Evolutionary conservation across 208 protist genomes (phyloP).

Genomic region (Trypanosoma boissoni): DNA sequence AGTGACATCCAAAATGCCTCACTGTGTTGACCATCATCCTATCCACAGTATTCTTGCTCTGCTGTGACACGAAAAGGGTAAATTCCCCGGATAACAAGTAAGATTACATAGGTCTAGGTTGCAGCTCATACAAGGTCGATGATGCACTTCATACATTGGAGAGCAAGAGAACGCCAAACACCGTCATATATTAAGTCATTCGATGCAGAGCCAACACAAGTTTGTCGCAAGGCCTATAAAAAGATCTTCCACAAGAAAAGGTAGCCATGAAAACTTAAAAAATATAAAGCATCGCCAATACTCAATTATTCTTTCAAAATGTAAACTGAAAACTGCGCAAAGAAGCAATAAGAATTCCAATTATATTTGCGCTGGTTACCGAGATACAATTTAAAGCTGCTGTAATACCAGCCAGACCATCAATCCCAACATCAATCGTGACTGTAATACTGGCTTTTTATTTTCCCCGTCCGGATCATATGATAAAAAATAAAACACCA

Average conservation of each 20-base stretch:
- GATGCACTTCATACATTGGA: slow-evolving; percentile 19
- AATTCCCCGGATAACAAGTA: slow-evolving; percentile 17
- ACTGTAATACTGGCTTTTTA: slow-evolving; percentile 18
- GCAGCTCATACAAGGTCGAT: slow-evolving; percentile 9
- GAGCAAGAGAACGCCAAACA: slow-evolving; percentile 17
- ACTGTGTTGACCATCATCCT: slow-evolving; percentile 15
- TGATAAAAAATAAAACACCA: slow-evolving; percentile 28
- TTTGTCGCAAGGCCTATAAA: slow-evolving; percentile 38
- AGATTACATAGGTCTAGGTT: slow-evolving; percentile 21
- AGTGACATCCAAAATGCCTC: slow-evolving; percentile 9
- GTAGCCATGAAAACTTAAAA: slow-evolving; percentile 50
- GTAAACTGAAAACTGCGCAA: slow-evolving; percentile 25
- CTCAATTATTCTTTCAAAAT: slow-evolving; percentile 41
- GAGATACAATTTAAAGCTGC: slow-evolving; percentile 58
- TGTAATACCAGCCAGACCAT: slow-evolving; percentile 61
- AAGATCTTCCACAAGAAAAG: slow-evolving; percentile 44
- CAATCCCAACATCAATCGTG: slow-evolving; percentile 53
- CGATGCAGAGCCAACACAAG: background rate
- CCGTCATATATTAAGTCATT: slow-evolving; percentile 43
- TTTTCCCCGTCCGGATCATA: slow-evolving; percentile 10
- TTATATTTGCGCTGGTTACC: slow-evolving; percentile 30
- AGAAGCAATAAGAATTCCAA: slow-evolving; percentile 38
- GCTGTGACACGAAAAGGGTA: slow-evolving; percentile 17
- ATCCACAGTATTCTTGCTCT: slow-evolving; percentile 8
- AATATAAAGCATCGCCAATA: slow-evolving; percentile 71